These are phyloP conservation scores for Tylopilus balloui DNA, from an alignment of 768 basidiomycete species.

Conservation along the genomic window DNA sequence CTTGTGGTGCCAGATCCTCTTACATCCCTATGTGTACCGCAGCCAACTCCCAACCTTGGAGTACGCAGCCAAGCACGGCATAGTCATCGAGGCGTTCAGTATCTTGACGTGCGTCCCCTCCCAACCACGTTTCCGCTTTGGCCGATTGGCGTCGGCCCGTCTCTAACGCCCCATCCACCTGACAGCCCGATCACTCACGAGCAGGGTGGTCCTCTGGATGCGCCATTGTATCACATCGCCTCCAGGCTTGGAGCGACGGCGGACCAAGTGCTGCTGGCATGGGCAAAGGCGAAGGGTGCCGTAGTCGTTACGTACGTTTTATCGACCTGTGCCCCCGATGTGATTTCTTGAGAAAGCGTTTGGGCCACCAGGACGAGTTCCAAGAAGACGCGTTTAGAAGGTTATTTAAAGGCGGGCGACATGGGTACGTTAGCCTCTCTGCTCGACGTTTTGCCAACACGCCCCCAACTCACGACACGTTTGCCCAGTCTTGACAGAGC, in stretches of 20 bases:
- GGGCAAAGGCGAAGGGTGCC: slow-evolving; percentile 67
- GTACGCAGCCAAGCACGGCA: slow-evolving; percentile 52
- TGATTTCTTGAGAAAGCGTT: too few relatives aligned
- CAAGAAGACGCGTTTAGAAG: slow-evolving; percentile 58
- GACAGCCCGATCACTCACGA: slow-evolving; percentile 56
- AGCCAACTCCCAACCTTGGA: slow-evolving; percentile 52
- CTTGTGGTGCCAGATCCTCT: slow-evolving; percentile 45
- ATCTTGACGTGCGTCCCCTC: slow-evolving; percentile 47
- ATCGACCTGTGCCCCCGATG: too few relatives aligned
- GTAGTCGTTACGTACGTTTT: slow-evolving; percentile 64
- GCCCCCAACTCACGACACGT: too few relatives aligned
- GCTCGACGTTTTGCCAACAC: not conserved
- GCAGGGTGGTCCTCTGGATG: slow-evolving; percentile 64
- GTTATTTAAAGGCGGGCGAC: slow-evolving; percentile 66
- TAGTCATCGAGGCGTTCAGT: slow-evolving; percentile 71
- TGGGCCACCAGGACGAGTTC: slow-evolving; percentile 57
- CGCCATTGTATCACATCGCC: slow-evolving; percentile 52
- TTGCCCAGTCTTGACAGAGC: slow-evolving; percentile 41
- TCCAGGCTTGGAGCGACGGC: slow-evolving; percentile 45
- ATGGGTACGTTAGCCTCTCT: slow-evolving; percentile 39
- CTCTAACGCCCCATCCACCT: not conserved
- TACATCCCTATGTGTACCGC: slow-evolving; percentile 69
- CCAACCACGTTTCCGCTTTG: not conserved
- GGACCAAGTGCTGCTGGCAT: slow-evolving; percentile 70
- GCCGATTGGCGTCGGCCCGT: too few relatives aligned